Percentiles rank a stretch among this genome's conserved stretches.
These are phyloP conservation scores for Hirschfeldia incana DNA, from an alignment of 345 rosid genomes.

Conservation along the genomic window DNA sequence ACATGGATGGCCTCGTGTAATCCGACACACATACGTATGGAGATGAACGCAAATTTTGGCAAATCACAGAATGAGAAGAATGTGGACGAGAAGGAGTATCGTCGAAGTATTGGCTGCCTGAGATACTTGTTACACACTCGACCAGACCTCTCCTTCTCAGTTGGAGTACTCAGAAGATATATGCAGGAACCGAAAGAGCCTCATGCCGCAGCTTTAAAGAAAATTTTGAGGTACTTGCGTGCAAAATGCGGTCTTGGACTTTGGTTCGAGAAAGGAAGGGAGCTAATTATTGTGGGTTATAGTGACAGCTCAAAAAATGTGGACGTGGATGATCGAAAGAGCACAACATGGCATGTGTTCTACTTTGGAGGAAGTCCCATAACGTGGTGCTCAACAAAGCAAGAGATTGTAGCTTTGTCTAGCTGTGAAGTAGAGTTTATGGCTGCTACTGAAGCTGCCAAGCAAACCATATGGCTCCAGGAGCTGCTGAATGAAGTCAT, in stretches of 20 bases:
- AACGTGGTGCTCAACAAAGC: no score
- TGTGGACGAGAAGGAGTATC: neutral
- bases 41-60: neutral
- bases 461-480: neutral
- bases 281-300: neutral
- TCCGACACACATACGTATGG: neutral
- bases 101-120: neutral
- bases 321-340: neutral
- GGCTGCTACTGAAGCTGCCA: neutral
- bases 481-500: neutral
- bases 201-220: neutral
- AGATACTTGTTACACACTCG: neutral
- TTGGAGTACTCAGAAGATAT: neutral
- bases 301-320: neutral
- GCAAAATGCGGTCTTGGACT: neutral
- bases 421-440: neutral
- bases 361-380: no score
- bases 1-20: neutral
- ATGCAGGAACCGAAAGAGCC: neutral
- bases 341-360: no score
- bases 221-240: neutral
- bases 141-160: neutral
- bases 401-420: no score
- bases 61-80: neutral
- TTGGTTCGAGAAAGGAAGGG: fast-evolving